These are phyloP conservation scores for Paramecium primaurelia DNA, from an alignment of 73 alveolate genomes.

Conservation along the genomic window DNA sequence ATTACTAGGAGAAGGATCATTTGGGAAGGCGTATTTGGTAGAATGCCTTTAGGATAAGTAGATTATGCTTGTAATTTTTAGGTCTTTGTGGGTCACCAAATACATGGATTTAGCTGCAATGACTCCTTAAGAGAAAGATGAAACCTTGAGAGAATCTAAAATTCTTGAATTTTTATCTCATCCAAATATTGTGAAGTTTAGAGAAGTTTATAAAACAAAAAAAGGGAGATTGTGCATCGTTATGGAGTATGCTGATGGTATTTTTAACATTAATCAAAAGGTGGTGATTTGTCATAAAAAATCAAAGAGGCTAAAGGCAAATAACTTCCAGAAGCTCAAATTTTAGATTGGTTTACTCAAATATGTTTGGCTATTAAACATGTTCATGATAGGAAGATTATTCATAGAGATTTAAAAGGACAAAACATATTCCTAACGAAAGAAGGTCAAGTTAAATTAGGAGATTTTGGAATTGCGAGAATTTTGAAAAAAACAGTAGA, in stretches of 20 bases:
- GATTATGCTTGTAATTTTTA: background rate
- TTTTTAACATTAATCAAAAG: background rate
- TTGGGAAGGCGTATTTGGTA: conserved; percentile 68
- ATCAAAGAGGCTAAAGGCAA: conserved; percentile 60
- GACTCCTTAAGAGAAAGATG: conserved; percentile 71
- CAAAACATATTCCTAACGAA: conserved; percentile 93
- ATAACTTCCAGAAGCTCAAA: conserved; percentile 74
- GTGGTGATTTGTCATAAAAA: conserved; percentile 66
- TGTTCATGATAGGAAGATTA: conserved; percentile 91
- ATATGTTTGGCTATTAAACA: conserved; percentile 93
- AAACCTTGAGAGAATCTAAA: conserved; percentile 74
- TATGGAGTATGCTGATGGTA: conserved; percentile 92
- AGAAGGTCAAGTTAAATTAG: conserved; percentile 90
- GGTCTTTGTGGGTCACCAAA: conserved; percentile 65
- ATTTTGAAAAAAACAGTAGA: conserved; percentile 75
- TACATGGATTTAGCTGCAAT: conserved; percentile 74
- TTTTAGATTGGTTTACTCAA: conserved; percentile 85
- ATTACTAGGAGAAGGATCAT: conserved; percentile 74
- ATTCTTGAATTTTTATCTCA: conserved; percentile 72
- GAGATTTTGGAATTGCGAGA: conserved; percentile 95
- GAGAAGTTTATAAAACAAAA: conserved; percentile 79
- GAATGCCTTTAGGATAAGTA: conserved; percentile 65
- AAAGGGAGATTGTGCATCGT: conserved; percentile 83
- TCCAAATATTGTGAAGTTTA: conserved; percentile 89
- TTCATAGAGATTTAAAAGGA: conserved; percentile 94